Evolutionary conservation across 106 monocot species (phyloP).

Genomic region (Dendrobium chrysotoxum): DNA sequence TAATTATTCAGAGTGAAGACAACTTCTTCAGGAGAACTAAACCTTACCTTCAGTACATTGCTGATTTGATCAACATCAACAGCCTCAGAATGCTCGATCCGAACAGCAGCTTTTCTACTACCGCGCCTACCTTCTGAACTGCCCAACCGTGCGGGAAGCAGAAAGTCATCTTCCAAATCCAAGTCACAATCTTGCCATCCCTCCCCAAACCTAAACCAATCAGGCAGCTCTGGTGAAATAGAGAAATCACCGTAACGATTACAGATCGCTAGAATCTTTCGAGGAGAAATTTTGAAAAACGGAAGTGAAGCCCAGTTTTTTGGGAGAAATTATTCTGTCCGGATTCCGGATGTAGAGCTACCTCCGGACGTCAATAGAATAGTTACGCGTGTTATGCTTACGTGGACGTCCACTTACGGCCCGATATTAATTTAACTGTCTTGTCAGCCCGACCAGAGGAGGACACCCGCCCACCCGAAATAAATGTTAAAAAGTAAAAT

Average conservation of each 20-base stretch:
- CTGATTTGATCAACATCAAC: constrained; percentile 32
- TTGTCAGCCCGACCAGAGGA: too few species aligned
- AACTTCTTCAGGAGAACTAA: constrained; percentile 48
- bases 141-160: constrained; percentile 47
- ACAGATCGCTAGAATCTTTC: constrained; percentile 7
- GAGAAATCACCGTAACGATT: constrained; percentile 17
- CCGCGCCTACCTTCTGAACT: constrained; percentile 12
- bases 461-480: too few species aligned
- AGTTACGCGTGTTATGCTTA: too few species aligned
- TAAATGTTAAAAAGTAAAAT: too few species aligned
- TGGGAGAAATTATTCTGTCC: too few species aligned
- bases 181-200: constrained; percentile 2
- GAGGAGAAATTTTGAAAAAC: background rate
- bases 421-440: too few species aligned
- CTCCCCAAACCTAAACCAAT: constrained; percentile 46
- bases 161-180: constrained; percentile 58
- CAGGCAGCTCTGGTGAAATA: constrained; percentile 48
- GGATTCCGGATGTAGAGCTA: too few species aligned
- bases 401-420: too few species aligned
- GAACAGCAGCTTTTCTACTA: constrained; percentile 6
- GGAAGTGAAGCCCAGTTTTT: background rate
- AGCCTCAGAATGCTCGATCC: background rate
- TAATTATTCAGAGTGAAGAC: constrained; percentile 28
- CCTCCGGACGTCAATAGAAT: too few species aligned
- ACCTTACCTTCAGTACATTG: constrained; percentile 30